phyloP scores from a whole-genome alignment of 345 rosid species.

The Bruguiera gymnorhiza region DNA sequence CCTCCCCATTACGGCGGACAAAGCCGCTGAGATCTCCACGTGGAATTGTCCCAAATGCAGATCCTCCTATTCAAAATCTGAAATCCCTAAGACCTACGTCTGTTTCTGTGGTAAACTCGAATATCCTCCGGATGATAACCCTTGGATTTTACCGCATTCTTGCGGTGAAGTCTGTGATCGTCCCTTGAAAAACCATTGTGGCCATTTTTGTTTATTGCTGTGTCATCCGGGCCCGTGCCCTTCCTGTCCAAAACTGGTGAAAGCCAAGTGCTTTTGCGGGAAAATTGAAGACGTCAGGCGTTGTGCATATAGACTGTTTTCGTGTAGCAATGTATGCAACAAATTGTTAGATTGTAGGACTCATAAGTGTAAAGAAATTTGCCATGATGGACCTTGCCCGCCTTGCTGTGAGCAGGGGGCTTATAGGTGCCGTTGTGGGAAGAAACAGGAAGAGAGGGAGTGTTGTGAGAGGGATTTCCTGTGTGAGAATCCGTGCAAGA shows the following conservation, averaged over 20 bases:
- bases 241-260: slow-evolving; percentile 70
- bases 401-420: slow-evolving; percentile 60
- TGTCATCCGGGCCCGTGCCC: slow-evolving; percentile 97
- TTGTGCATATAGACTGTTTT: slow-evolving; percentile 64
- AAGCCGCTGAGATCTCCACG: slow-evolving; percentile 45
- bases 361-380: slow-evolving; percentile 56
- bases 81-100: slow-evolving; percentile 57
- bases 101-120: slow-evolving; percentile 82
- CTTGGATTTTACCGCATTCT: slow-evolving; percentile 91
- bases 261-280: slow-evolving; percentile 61
- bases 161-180: slow-evolving; percentile 78
- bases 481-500: slow-evolving; percentile 65
- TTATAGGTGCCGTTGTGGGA: slow-evolving; percentile 59
- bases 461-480: slow-evolving; percentile 69
- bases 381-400: slow-evolving; percentile 71
- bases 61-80: slow-evolving; percentile 46
- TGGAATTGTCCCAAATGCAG: slow-evolving; percentile 96
- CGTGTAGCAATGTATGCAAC: slow-evolving; percentile 50
- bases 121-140: slow-evolving; percentile 64
- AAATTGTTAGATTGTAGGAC: slow-evolving; percentile 50
- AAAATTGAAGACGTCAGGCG: slow-evolving; percentile 60
- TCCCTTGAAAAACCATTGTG: slow-evolving; percentile 58
- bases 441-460: slow-evolving; percentile 57
- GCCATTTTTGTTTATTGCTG: slow-evolving; percentile 70
- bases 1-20: slow-evolving; percentile 48